Percentiles rank a stretch among this genome's conserved stretches.
These are phyloP conservation scores for Fusarium palustre DNA, from an alignment of 2,329 filamentous ascomycete species.

Conservation along the genomic window DNA sequence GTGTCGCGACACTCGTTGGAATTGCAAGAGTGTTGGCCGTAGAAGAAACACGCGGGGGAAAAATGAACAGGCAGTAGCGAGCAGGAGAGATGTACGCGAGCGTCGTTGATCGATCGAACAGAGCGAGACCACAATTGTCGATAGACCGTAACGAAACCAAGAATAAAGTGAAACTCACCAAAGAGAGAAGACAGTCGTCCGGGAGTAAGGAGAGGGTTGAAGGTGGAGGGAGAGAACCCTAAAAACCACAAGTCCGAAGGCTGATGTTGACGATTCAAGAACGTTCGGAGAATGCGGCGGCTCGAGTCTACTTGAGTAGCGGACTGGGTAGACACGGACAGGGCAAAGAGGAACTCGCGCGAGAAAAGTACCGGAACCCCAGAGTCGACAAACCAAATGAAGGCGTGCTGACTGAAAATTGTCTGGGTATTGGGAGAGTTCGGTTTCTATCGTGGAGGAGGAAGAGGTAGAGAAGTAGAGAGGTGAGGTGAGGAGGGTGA, in stretches of 20 bases:
- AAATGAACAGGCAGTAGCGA: not conserved
- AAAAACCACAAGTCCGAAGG: conserved; percentile 34
- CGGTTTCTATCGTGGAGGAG: conserved; percentile 50
- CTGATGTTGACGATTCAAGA: conserved; percentile 18
- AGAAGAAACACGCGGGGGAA: not conserved
- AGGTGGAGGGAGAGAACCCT: conserved; percentile 25
- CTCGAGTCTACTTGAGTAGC: conserved; percentile 44
- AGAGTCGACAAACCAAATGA: conserved; percentile 48
- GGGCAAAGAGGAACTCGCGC: conserved; percentile 47
- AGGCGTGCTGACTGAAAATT: conserved; percentile 51
- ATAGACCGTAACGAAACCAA: not conserved
- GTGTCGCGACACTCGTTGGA: not conserved
- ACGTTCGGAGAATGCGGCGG: conserved; percentile 39
- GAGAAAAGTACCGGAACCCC: conserved; percentile 51
- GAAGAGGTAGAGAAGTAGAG: conserved; percentile 40
- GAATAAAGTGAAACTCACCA: conserved; percentile 33
- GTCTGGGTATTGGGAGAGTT: conserved; percentile 54
- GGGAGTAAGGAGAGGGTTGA: conserved; percentile 21
- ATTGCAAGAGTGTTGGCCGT: not conserved
- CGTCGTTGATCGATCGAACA: conserved; percentile 8
- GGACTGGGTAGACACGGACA: conserved; percentile 47
- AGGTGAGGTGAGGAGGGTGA: conserved; percentile 27
- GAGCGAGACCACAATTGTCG: not conserved
- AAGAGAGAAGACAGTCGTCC: conserved; percentile 36
- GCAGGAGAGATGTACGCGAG: not conserved